phyloP scores from a whole-genome alignment of 1,284 basidiomycete species.

The Cystobasidium sp. region DNA sequence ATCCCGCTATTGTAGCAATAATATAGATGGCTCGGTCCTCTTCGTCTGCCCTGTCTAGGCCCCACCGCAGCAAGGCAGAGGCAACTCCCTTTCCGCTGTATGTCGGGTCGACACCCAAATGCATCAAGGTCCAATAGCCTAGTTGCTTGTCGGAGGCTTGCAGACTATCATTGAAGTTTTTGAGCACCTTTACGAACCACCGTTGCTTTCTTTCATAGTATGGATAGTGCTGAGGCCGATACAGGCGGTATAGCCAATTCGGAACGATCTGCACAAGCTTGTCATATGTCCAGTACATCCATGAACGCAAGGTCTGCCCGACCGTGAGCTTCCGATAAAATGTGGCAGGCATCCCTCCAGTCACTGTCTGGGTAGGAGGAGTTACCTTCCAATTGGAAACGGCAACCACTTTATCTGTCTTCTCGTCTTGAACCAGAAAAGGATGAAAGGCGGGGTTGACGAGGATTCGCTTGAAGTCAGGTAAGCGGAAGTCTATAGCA shows the following conservation, averaged over 20 bases:
- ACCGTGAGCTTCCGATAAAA: neutral
- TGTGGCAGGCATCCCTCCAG: neutral
- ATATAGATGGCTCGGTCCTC: slow-evolving; percentile 31
- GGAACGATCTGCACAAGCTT: slow-evolving; percentile 9
- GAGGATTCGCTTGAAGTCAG: slow-evolving; percentile 18
- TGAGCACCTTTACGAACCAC: slow-evolving; percentile 4
- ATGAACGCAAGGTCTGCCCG: neutral
- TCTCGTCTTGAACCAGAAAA: slow-evolving; percentile 3
- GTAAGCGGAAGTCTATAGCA: slow-evolving; percentile 7
- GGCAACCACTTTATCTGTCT: neutral
- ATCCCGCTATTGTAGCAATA: slow-evolving; percentile 15
- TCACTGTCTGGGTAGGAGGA: neutral
- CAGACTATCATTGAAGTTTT: slow-evolving; percentile 1
- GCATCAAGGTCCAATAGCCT: slow-evolving; percentile 14
- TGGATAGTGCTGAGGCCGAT: neutral
- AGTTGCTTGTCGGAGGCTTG: neutral
- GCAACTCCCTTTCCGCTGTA: slow-evolving; percentile 21
- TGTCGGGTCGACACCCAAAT: slow-evolving; percentile 16
- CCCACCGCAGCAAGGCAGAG: slow-evolving; percentile 20
- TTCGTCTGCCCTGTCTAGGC: slow-evolving; percentile 23
- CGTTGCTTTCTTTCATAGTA: slow-evolving; percentile 9
- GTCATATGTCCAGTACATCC: slow-evolving; percentile 19
- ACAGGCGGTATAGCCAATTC: slow-evolving; percentile 11
- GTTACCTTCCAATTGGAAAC: slow-evolving; percentile 14
- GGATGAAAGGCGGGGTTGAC: slow-evolving; percentile 14